Base-by-base conservation (phyloP, 495 filamentous ascomycete genomes). In the Apiosordaria backusii region DNA sequence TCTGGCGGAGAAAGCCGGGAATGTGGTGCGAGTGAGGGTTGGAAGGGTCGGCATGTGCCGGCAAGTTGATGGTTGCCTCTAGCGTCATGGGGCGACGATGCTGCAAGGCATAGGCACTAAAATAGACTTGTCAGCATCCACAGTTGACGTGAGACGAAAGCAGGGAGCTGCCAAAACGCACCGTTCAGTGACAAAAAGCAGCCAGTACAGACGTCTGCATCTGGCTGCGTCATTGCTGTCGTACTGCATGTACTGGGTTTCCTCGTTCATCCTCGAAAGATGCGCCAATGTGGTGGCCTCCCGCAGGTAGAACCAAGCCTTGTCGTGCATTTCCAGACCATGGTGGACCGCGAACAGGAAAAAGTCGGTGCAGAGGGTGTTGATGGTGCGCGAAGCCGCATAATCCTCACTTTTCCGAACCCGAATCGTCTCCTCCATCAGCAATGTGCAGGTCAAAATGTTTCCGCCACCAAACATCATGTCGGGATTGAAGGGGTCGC, bases 321-420 rank as follows among this genome's bases (percentile, higher is more conserved):
- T 86, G 69, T 88, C 85, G 72, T 89, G 87, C 75, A 86, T 82
- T 57, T 89, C 88, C 26, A 94, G 79, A 59, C 87, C 89, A 67
- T 89, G 90, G 75, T 89, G 87, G 58, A 87, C 88, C 4, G 87
- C 90, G 71, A 90, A 95, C 10, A 92, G 76, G 70, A 95, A 93
- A 77, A 89, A 95, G 4, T 89, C 92, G 13, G 91, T 93, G 64
- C 90, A 82, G 10, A 94, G 80, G 15, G 80, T 88, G 69, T 88
- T 87, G 35, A 91, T 76, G 0, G 87, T 89, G 2, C 90, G 86
- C 71, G 79, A 82, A 61, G 92, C 91, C 22, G 92, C 78, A 70
- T 90, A 86, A 68, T 95, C 88, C 68, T 86, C 87, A n/a, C 86
- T 84, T 72, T 89, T 90, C 63, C 92, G 84, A 24, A 92, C 89